Evolutionary conservation across 1,139 yeast species (phyloP).

Genomic region (Yamadazyma pseudoaaseri): DNA sequence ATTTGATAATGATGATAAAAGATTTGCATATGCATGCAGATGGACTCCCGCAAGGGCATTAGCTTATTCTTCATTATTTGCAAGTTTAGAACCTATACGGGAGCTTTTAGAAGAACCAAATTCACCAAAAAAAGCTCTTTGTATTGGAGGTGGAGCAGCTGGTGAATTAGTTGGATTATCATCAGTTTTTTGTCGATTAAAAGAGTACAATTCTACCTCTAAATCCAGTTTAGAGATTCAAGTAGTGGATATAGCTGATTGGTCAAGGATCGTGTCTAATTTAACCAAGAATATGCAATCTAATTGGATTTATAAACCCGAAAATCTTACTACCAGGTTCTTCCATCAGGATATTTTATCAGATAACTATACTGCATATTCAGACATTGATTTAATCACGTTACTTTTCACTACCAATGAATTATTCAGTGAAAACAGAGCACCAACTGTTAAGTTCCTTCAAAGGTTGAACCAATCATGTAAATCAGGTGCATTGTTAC

Average conservation of each 20-base stretch:
- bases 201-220: conserved; percentile 37
- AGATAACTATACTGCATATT: conserved; percentile 15
- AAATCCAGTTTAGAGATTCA: conserved; percentile 41
- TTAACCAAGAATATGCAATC: conserved; percentile 41
- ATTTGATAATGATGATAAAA: conserved; percentile 59
- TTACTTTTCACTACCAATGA: conserved; percentile 85
- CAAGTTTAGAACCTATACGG: conserved; percentile 44
- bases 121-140: conserved; percentile 41
- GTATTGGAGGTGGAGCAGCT: conserved; percentile 90
- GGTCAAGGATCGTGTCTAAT: conserved; percentile 55
- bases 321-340: conserved; percentile 46
- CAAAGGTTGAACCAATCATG: conserved; percentile 50
- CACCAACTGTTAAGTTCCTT: conserved; percentile 59
- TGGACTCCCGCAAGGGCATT: conserved; percentile 87
- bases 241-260: conserved; percentile 76
- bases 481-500: conserved; percentile 52
- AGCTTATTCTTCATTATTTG: conserved; percentile 67
- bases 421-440: conserved; percentile 66
- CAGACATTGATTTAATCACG: conserved; percentile 51
- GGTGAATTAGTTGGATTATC: conserved; percentile 75
- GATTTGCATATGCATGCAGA: conserved; percentile 76
- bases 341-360: conserved; percentile 48
- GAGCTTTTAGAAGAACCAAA: conserved; percentile 34
- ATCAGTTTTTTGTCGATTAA: conserved; percentile 53
- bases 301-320: conserved; percentile 51